Conservation (phyloP, 192 early-diverging fungal species). For the Chytriomyces sp. region DNA sequence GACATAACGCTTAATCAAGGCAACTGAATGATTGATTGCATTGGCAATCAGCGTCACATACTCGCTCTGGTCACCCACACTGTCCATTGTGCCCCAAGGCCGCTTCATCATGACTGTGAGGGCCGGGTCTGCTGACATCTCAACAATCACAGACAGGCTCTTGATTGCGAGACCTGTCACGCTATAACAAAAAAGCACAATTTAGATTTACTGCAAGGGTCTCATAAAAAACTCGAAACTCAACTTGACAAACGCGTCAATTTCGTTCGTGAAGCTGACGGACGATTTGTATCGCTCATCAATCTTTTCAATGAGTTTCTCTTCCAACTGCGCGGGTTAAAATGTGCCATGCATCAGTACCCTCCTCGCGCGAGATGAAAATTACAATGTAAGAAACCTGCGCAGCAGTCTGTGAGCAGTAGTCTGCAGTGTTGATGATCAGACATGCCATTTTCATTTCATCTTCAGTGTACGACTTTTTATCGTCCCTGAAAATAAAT, state of each 20-base stretch:
- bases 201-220: neutral
- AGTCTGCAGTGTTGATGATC: constrained; percentile 94
- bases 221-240: constrained; percentile 24
- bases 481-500: constrained; percentile 59
- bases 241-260: constrained; percentile 80
- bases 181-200: constrained; percentile 24
- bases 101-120: constrained; percentile 75
- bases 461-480: constrained; percentile 64
- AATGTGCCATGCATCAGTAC: too few relatives aligned
- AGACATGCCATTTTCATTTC: constrained; percentile 74
- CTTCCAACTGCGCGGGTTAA: constrained; percentile 72
- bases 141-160: constrained; percentile 69
- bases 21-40: constrained; percentile 60
- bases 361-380: neutral
- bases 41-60: constrained; percentile 76
- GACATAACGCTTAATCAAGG: constrained; percentile 65
- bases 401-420: constrained; percentile 81
- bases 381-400: constrained; percentile 55
- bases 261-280: constrained; percentile 76
- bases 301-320: constrained; percentile 85
- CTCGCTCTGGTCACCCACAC: constrained; percentile 92
- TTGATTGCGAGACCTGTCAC: constrained; percentile 69
- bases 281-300: constrained; percentile 67
- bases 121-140: constrained; percentile 71
- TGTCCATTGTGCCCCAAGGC: constrained; percentile 80